These are phyloP conservation scores for Endotrypanum monterogeii DNA, from an alignment of 208 protist genomes.

Conservation along the genomic window DNA sequence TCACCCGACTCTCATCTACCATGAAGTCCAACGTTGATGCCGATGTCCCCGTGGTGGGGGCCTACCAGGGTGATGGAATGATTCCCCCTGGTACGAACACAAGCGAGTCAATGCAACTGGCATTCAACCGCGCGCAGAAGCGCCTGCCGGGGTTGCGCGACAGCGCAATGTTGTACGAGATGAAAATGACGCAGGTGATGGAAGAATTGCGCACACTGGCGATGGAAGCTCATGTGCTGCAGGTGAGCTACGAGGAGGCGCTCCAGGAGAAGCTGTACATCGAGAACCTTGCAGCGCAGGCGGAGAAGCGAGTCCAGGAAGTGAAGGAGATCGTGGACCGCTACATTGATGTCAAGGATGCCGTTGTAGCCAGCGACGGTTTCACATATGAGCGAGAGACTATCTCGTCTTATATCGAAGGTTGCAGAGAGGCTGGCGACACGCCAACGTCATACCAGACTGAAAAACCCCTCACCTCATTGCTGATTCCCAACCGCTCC, in stretches of 20 bases:
- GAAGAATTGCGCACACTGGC: slow-evolving; percentile 45
- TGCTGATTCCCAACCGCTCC: slow-evolving; percentile 79
- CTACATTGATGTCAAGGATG: slow-evolving; percentile 76
- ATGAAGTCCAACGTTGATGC: slow-evolving; percentile 32
- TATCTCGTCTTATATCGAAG: slow-evolving; percentile 78
- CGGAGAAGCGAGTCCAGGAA: slow-evolving; percentile 57
- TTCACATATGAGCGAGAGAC: slow-evolving; percentile 90
- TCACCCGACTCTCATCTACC: not conserved
- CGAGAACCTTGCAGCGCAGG: slow-evolving; percentile 34
- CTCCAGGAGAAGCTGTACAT: slow-evolving; percentile 59
- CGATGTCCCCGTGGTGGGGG: slow-evolving; percentile 9
- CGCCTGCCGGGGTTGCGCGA: slow-evolving; percentile 35
- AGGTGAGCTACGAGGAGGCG: slow-evolving; percentile 63
- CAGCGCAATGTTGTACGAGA: slow-evolving; percentile 50
- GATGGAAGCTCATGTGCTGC: slow-evolving; percentile 48
- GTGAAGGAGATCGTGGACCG: slow-evolving; percentile 64
- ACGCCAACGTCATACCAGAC: slow-evolving; percentile 78
- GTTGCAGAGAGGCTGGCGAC: slow-evolving; percentile 47
- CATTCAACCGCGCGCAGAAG: slow-evolving; percentile 52
- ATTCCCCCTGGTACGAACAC: slow-evolving; percentile 23
- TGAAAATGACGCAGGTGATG: slow-evolving; percentile 43
- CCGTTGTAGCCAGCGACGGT: slow-evolving; percentile 90
- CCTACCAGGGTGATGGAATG: slow-evolving; percentile 32
- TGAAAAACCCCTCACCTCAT: slow-evolving; percentile 56
- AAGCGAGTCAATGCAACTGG: slow-evolving; percentile 37